Percentiles rank a stretch among this genome's conserved stretches.
Conservation (phyloP, 2,329 filamentous ascomycete genomes). For the Beauveria pseudobassiana region DNA sequence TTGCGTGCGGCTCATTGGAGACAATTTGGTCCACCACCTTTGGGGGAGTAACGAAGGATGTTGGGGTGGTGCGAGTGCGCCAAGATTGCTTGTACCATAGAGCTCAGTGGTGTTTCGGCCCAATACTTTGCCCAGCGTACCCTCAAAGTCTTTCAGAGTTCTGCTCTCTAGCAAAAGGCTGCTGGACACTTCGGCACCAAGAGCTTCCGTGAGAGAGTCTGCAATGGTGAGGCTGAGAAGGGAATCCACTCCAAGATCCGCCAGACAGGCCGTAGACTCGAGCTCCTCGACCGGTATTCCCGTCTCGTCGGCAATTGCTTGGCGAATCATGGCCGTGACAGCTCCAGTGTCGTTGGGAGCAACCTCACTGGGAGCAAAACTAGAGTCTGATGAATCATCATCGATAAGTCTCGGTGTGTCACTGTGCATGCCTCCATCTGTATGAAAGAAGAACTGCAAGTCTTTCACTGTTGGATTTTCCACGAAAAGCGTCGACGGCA, state of each 20-base stretch:
- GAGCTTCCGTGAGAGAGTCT: constrained; percentile 9
- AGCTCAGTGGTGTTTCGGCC: not conserved
- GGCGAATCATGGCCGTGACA: not conserved
- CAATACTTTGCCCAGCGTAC: not conserved
- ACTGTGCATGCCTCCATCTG: not conserved
- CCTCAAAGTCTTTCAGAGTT: not conserved
- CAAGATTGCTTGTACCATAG: not conserved
- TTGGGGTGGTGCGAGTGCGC: not conserved
- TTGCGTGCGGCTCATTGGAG: constrained; percentile 13
- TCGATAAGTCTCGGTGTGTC: not conserved
- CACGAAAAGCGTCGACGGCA: not conserved
- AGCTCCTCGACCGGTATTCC: constrained; percentile 6
- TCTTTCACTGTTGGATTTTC: not conserved
- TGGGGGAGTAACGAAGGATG: not conserved
- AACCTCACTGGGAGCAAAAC: not conserved
- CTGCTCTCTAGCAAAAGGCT: not conserved
- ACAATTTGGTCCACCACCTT: not conserved
- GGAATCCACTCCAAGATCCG: constrained; percentile 11
- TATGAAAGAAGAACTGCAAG: not conserved
- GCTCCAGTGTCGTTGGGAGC: not conserved
- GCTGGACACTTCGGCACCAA: not conserved
- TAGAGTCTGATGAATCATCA: not conserved
- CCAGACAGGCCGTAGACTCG: not conserved
- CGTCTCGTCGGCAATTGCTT: constrained; percentile 12
- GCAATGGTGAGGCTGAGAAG: constrained; percentile 7